Conservation (phyloP, 257 asterid genomes). For the Phtheirospermum japonicum region DNA sequence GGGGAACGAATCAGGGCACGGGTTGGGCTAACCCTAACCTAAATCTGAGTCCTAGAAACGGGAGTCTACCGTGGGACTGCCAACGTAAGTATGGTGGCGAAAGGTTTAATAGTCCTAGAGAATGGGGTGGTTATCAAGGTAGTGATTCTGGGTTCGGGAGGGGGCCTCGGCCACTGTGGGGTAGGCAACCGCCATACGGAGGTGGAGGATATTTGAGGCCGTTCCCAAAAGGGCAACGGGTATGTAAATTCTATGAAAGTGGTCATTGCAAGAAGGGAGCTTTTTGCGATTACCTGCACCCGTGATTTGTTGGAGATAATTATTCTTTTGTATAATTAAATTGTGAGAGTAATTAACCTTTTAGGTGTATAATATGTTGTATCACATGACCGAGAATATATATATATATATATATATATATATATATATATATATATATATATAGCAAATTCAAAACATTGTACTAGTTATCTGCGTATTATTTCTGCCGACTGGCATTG, state of each 20-base stretch:
- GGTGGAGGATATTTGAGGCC: slow-evolving; percentile 71
- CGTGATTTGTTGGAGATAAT: slow-evolving; percentile 34
- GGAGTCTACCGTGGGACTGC: slow-evolving; percentile 61
- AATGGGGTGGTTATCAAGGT: slow-evolving; percentile 64
- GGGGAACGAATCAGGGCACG: slow-evolving; percentile 42
- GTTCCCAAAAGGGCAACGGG: slow-evolving; percentile 68
- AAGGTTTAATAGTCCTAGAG: slow-evolving; percentile 67
- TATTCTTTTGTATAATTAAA: slow-evolving; percentile 14
- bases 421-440: no score
- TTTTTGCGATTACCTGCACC: slow-evolving; percentile 81
- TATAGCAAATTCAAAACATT: neutral
- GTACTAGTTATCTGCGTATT: no score
- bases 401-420: no score
- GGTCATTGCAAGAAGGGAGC: slow-evolving; percentile 96
- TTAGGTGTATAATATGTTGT: neutral
- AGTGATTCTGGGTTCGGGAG: slow-evolving; percentile 43
- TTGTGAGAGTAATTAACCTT: neutral
- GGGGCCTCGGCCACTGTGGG: slow-evolving; percentile 63
- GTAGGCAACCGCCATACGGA: slow-evolving; percentile 54
- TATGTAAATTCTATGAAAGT: slow-evolving; percentile 83
- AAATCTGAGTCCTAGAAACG: slow-evolving; percentile 41
- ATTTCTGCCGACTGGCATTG: no score
- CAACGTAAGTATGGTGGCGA: slow-evolving; percentile 66
- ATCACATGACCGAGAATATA: neutral
- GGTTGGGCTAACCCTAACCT: slow-evolving; percentile 56